phyloP scores from a whole-genome alignment of 495 filamentous ascomycete genomes.

The Daldinia vernicosa region DNA sequence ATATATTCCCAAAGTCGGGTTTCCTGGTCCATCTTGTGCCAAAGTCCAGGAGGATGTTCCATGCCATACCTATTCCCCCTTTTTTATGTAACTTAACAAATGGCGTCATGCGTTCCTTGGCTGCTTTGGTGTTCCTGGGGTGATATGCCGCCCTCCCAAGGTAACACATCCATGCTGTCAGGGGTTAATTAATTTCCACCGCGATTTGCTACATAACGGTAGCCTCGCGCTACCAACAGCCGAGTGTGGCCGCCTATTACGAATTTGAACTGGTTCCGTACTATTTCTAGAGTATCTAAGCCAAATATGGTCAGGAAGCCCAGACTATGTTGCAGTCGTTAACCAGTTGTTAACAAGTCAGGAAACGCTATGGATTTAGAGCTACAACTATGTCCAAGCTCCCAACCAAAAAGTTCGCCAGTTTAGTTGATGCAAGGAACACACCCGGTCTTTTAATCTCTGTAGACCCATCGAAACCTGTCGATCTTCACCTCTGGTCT shows the following conservation, averaged over 20 bases:
- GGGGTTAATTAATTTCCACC: slow-evolving; percentile 42
- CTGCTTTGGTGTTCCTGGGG: slow-evolving; percentile 29
- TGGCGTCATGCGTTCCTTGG: slow-evolving; percentile 24
- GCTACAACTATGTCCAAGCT: slow-evolving; percentile 22
- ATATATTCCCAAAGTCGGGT: slow-evolving; percentile 21
- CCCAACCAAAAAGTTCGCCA: slow-evolving; percentile 21
- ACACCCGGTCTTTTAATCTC: slow-evolving; percentile 41
- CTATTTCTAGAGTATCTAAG: slow-evolving; percentile 4
- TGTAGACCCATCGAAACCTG: slow-evolving; percentile 39
- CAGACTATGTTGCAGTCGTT: slow-evolving; percentile 17
- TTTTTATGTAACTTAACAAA: background rate
- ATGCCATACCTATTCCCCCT: slow-evolving; percentile 7
- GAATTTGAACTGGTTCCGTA: slow-evolving; percentile 8
- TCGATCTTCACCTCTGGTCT: slow-evolving; percentile 41
- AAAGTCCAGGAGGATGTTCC: slow-evolving; percentile 9
- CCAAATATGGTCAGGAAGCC: slow-evolving; percentile 11
- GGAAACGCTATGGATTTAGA: slow-evolving; percentile 10
- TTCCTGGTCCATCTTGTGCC: slow-evolving; percentile 4
- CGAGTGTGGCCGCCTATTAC: slow-evolving; percentile 30
- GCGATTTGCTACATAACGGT: slow-evolving; percentile 26
- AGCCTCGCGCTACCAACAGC: slow-evolving; percentile 41
- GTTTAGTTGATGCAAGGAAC: slow-evolving; percentile 35
- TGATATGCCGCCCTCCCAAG: slow-evolving; percentile 22
- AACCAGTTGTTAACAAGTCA: slow-evolving; percentile 16
- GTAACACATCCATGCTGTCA: slow-evolving; percentile 30